Evolutionary conservation across 352 stramenopile genomes (phyloP).

Genomic region (Aphanomyces invadans): DNA sequence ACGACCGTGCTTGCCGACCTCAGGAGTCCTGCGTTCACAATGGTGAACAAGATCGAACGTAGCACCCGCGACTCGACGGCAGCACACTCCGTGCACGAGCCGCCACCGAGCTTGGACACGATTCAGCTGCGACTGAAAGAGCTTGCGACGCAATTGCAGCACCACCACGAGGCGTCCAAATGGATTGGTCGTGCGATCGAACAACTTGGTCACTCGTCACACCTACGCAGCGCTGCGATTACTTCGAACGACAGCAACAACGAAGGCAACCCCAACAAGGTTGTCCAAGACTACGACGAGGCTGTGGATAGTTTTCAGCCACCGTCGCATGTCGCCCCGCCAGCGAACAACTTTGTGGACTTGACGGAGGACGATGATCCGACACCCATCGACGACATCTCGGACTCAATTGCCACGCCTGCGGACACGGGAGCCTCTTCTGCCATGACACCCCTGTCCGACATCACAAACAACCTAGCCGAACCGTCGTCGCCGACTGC

Average conservation of each 20-base stretch:
- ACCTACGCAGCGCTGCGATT: neutral
- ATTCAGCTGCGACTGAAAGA: slow-evolving; percentile 3
- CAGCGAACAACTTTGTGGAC: neutral
- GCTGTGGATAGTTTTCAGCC: neutral
- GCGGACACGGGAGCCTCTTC: no score
- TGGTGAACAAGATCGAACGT: neutral
- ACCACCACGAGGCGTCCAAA: slow-evolving; percentile 3
- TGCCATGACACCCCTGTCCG: no score
- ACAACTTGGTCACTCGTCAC: neutral
- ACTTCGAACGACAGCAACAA: no score
- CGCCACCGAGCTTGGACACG: slow-evolving; percentile 6
- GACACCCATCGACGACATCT: neutral
- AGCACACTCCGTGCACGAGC: neutral
- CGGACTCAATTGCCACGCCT: no score
- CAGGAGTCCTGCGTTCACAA: neutral
- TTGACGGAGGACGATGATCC: slow-evolving; percentile 1
- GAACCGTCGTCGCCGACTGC: neutral
- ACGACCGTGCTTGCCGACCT: neutral
- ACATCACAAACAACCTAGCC: neutral
- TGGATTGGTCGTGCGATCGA: slow-evolving; percentile 4
- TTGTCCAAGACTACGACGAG: no score
- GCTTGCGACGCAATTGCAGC: neutral
- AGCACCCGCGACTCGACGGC: no score
- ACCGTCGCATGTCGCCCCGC: neutral
- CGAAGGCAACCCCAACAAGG: no score